Evolutionary conservation across 768 basidiomycete species (phyloP).

Genomic region (Termitomyces sp.): DNA sequence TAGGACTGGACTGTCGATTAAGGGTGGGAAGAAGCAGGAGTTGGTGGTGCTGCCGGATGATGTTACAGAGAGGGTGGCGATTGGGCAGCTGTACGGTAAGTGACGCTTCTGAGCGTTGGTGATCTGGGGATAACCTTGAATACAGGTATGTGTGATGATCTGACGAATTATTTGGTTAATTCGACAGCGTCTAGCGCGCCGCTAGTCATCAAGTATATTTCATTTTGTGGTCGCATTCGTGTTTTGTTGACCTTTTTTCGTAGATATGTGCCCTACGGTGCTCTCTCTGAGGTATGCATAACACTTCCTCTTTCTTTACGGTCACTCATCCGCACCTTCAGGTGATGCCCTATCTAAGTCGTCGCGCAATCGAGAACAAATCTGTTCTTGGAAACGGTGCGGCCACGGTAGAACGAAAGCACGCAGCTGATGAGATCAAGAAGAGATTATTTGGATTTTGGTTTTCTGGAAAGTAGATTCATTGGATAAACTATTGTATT

Average conservation of each 20-base stretch:
- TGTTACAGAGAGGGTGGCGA: slow-evolving; percentile 61
- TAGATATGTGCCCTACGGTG: slow-evolving; percentile 75
- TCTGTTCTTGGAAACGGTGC: slow-evolving; percentile 73
- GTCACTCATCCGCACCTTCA: slow-evolving; percentile 20
- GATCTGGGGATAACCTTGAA: neutral
- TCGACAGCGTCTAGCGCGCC: slow-evolving; percentile 54
- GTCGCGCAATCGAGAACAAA: slow-evolving; percentile 93
- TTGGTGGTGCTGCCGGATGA: slow-evolving; percentile 41
- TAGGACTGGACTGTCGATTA: slow-evolving; percentile 47
- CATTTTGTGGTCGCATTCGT: slow-evolving; percentile 4
- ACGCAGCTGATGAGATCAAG: slow-evolving; percentile 54
- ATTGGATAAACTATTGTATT: neutral
- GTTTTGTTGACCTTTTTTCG: neutral
- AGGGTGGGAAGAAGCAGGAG: slow-evolving; percentile 18
- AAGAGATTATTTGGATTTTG: slow-evolving; percentile 31
- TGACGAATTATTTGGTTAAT: slow-evolving; percentile 67
- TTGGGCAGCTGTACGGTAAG: slow-evolving; percentile 83
- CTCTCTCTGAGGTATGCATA: slow-evolving; percentile 52
- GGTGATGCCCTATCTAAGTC: slow-evolving; percentile 88
- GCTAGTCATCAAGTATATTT: slow-evolving; percentile 67
- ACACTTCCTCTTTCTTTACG: neutral
- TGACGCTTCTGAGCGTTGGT: slow-evolving; percentile 13
- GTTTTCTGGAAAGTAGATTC: slow-evolving; percentile 1
- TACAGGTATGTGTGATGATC: slow-evolving; percentile 80
- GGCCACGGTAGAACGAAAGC: slow-evolving; percentile 56